phyloP scores from a whole-genome alignment of 331 rosid genomes.

The Pyrus hybrid region DNA sequence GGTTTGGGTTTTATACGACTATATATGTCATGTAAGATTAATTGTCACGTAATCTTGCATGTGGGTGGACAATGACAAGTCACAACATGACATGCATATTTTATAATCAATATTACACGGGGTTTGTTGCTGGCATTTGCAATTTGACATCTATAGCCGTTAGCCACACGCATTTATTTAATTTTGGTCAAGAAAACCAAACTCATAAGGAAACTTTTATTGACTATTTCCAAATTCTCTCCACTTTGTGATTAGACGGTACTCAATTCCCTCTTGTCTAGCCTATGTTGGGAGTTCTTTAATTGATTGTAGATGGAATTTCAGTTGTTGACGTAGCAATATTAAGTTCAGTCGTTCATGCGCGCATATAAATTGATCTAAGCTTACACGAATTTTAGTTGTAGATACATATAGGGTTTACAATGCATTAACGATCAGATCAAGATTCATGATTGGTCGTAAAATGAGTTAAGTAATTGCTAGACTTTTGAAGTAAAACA shows the following conservation, averaged over 20 bases:
- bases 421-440: no score
- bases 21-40: neutral
- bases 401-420: no score
- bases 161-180: neutral
- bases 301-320: neutral
- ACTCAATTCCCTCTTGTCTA: neutral
- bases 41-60: neutral
- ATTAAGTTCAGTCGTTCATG: no score
- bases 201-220: neutral
- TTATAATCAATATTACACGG: neutral
- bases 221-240: neutral
- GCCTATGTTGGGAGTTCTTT: neutral
- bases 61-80: neutral
- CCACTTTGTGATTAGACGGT: no score
- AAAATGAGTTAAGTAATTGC: no score
- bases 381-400: no score
- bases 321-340: no score
- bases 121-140: neutral
- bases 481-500: no score
- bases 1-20: no score
- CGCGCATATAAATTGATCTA: accelerated
- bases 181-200: neutral
- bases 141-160: neutral
- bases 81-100: neutral
- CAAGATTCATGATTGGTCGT: no score